Conservation (phyloP, 805 yeast genomes). For the Lipomyces kockii region DNA sequence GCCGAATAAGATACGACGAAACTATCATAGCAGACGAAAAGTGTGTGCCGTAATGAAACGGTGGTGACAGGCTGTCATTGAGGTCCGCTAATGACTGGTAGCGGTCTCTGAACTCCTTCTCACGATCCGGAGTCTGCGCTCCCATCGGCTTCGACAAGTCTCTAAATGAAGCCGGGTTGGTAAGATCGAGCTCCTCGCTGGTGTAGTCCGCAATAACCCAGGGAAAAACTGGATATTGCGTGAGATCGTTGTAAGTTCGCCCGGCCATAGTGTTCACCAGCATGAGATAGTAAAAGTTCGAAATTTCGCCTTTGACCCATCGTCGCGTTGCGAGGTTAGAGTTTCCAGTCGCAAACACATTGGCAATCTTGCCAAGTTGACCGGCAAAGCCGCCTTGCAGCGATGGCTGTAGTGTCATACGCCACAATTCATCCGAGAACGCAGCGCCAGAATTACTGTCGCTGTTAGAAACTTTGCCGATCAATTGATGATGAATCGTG, state of each 20-base stretch:
- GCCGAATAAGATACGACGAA: conserved; percentile 73
- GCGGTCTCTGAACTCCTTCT: conserved; percentile 67
- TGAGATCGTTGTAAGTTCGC: conserved; percentile 82
- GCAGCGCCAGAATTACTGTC: conserved; percentile 39
- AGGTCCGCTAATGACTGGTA: conserved; percentile 71
- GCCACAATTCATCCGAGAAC: conserved; percentile 38
- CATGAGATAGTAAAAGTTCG: conserved; percentile 82
- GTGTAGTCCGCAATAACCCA: conserved; percentile 87
- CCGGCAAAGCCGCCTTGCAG: conserved; percentile 41
- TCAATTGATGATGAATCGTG: conserved; percentile 55
- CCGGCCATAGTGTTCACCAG: conserved; percentile 84
- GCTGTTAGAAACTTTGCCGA: conserved; percentile 53
- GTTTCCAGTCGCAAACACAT: conserved; percentile 51
- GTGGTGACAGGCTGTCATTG: conserved; percentile 63
- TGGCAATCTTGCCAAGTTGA: conserved; percentile 51
- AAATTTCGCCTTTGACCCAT: conserved; percentile 79
- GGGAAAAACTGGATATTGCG: conserved; percentile 91
- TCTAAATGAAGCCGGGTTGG: conserved; percentile 64
- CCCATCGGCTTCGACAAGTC: conserved; percentile 92
- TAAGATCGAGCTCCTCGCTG: conserved; percentile 69
- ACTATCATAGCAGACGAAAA: conserved; percentile 95
- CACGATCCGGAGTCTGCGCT: conserved; percentile 69
- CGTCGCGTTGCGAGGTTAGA: conserved; percentile 58
- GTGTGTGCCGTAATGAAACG: conserved; percentile 92
- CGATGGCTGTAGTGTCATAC: conserved; percentile 32